Conservation (phyloP, 192 early-diverging fungal genomes). For the Podila minutissima region DNA sequence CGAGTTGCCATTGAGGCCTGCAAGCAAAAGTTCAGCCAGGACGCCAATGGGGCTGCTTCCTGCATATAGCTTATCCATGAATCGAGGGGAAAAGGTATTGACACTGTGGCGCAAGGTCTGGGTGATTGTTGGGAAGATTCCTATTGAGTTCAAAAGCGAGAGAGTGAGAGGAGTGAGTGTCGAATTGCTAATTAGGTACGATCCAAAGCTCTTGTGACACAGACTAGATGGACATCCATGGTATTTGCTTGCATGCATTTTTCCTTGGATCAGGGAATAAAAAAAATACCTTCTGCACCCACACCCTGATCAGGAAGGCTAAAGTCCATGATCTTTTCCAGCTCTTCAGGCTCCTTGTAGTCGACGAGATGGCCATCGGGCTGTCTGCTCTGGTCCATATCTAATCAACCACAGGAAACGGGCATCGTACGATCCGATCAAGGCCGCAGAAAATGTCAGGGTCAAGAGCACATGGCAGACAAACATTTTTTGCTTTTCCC, state of each 20-base stretch:
- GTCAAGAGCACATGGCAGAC: neutral
- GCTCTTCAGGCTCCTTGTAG: constrained; percentile 54
- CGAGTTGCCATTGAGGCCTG: constrained; percentile 78
- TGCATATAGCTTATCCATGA: constrained; percentile 87
- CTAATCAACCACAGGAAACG: constrained; percentile 17
- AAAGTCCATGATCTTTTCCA: constrained; percentile 59
- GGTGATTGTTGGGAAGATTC: constrained; percentile 55
- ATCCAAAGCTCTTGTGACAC: neutral
- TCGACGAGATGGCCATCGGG: constrained; percentile 49
- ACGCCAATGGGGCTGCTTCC: constrained; percentile 80
- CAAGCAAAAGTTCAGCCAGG: constrained; percentile 72
- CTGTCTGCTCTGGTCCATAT: constrained; percentile 55
- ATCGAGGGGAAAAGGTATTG: constrained; percentile 73
- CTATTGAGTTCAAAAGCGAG: constrained; percentile 20
- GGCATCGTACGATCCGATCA: neutral
- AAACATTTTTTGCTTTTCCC: neutral
- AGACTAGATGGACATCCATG: neutral
- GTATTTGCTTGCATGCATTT: neutral
- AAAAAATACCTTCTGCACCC: constrained; percentile 55
- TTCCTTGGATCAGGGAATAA: too few relatives aligned
- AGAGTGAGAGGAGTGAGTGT: neutral
- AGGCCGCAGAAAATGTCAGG: too few relatives aligned
- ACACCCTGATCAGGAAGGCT: constrained; percentile 52
- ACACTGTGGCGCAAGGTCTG: constrained; percentile 63
- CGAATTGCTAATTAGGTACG: neutral